Base-by-base conservation (phyloP, 179 eudicot genomes). In the Patellifolia procumbens region DNA sequence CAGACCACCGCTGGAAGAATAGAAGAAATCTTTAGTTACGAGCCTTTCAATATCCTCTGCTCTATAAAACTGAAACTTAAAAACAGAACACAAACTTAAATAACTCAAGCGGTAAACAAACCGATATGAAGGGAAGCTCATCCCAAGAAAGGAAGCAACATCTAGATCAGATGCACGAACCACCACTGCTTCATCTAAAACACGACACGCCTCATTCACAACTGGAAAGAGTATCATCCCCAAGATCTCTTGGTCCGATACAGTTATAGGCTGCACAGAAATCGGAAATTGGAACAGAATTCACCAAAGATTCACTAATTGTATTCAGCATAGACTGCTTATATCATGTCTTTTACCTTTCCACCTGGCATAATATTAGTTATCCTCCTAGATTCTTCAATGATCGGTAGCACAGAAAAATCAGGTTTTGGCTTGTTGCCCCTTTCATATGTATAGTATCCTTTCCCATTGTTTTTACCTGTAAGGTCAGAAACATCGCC, bases 41-140 rank as follows among this genome's bases (percentile, higher is more conserved):
- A 26, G 52, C 49, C 6, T 11, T 51, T 20, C 4, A 76, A 22
- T 42, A 2, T n/a, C 46, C 66, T 37, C 16, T 35, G 48, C 69
- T 15, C 64, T 60, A n/a, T 17, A 7, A 32, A 37, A 62, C 11
- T 9, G 35, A 53, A 10, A n/a, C n/a, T n/a, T n/a, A n/a, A 29
- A 74, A 2, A 15, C 49, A 51, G 51, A 45, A 43, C 55, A 53
- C 20, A 74, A 34, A 68, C 4, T n/a, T 19, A 45, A 45, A 60
- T n/a, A 28, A 60, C n/a, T 60, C 37, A 22, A 62, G 28, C 19
- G 15, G 32, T 7, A n/a, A 28, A 88, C 94, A 85, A 20, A 95
- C 99, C 97, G 89, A 74, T 90, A 95, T 59, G 93, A 86, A 68
- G 99, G 99, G 85, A 95, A 95, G 84, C 97, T 90, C 99, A 95